These are phyloP conservation scores for Madurella mycetomatis DNA, from an alignment of 2,329 filamentous ascomycete genomes.

Conservation along the genomic window DNA sequence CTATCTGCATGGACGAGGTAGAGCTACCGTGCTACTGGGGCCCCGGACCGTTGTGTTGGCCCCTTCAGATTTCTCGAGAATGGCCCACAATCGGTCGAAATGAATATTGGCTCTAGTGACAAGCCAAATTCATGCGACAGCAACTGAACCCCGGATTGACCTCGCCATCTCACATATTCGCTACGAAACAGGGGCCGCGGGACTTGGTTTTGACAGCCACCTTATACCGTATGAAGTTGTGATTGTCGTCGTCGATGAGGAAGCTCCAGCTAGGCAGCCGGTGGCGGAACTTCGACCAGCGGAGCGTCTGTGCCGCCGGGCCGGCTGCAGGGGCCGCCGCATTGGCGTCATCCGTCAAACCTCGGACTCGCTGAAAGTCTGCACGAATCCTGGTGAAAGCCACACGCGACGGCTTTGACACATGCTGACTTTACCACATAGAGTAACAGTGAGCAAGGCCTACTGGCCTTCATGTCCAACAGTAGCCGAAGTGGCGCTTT, in stretches of 20 bases:
- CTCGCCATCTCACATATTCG: no score
- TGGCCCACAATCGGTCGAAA: conserved; percentile 15
- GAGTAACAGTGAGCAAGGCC: no score
- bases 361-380: no score
- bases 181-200: no score
- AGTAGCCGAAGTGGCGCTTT: no score
- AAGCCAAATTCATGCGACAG: conserved; percentile 24
- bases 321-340: conserved; percentile 16
- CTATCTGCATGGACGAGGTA: no score
- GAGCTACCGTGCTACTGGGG: neutral
- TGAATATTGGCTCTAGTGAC: conserved; percentile 19
- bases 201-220: no score
- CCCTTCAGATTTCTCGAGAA: conserved; percentile 19
- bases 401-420: neutral
- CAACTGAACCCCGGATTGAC: no score
- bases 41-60: conserved; percentile 2
- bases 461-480: no score
- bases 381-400: no score
- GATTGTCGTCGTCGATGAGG: neutral
- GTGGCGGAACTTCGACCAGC: conserved; percentile 2
- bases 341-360: conserved; percentile 2
- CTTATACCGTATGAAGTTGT: no score
- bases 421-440: no score
- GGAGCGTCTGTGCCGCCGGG: conserved; percentile 13
- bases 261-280: neutral